Percentiles rank a stretch among this genome's conserved stretches.
Conservation (phyloP, 2,329 filamentous ascomycete species). For the Geosmithia morbida region DNA sequence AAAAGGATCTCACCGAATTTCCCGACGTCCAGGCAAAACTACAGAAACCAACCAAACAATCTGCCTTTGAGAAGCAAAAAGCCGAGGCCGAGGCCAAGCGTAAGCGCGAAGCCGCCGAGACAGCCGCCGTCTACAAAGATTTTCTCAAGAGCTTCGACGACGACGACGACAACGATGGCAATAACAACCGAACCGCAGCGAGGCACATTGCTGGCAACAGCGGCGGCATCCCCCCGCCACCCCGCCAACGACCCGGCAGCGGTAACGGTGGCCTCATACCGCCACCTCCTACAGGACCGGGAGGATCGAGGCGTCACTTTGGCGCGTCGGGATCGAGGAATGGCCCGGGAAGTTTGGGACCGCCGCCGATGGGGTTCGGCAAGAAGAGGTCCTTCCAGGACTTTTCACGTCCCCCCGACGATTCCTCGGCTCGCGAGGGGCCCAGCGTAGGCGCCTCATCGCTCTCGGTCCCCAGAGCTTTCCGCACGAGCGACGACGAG, state of each 20-base stretch:
- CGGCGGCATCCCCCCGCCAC: slow-evolving; percentile 4
- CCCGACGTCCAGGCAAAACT: slow-evolving; percentile 66
- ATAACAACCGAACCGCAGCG: slow-evolving; percentile 1
- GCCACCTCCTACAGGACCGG: slow-evolving; percentile 9
- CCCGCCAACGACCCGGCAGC: slow-evolving; percentile 8
- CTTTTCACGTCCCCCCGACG: slow-evolving; percentile 17
- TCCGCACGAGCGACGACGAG: slow-evolving; percentile 53
- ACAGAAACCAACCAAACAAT: slow-evolving; percentile 68
- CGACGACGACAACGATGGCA: slow-evolving; percentile 27
- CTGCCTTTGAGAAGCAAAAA: slow-evolving; percentile 76
- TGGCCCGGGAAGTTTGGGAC: slow-evolving; percentile 48
- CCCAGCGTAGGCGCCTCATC: slow-evolving; percentile 13
- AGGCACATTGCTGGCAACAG: too few relatives aligned
- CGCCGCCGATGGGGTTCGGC: slow-evolving; percentile 28
- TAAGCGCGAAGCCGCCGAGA: slow-evolving; percentile 71
- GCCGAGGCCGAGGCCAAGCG: slow-evolving; percentile 84
- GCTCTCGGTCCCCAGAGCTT: slow-evolving; percentile 52
- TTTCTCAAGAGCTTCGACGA: slow-evolving; percentile 70
- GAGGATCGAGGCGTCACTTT: slow-evolving; percentile 47
- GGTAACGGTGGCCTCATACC: slow-evolving; percentile 1
- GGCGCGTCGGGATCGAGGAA: slow-evolving; percentile 40
- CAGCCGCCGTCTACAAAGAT: slow-evolving; percentile 71
- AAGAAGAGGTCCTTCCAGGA: slow-evolving; percentile 38
- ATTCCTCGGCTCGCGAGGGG: neutral
- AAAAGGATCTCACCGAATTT: slow-evolving; percentile 40